Evolutionary conservation across 2,329 filamentous ascomycete species (phyloP).

Genomic region (Aspergillus sp.): DNA sequence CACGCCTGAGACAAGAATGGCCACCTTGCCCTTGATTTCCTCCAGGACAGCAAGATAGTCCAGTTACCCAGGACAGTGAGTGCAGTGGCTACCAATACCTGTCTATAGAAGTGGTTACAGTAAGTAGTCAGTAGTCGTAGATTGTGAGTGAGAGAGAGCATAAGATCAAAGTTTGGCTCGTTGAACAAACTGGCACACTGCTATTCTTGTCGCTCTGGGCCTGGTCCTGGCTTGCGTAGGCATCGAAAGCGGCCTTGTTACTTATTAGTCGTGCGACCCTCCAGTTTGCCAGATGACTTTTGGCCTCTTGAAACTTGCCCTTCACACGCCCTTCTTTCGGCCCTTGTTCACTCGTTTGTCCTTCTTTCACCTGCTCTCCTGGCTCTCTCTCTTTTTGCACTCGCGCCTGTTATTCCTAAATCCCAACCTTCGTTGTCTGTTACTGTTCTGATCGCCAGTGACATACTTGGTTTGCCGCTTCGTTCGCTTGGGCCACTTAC

Average conservation of each 20-base stretch:
- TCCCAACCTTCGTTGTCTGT: neutral
- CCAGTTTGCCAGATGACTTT: neutral
- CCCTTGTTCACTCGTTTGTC: slow-evolving; percentile 3
- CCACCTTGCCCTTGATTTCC: neutral
- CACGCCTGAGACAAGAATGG: slow-evolving; percentile 2
- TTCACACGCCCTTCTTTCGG: neutral
- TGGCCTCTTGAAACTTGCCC: neutral
- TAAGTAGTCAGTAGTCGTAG: neutral
- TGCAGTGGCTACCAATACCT: neutral
- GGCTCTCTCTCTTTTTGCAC: neutral
- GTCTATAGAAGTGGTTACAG: neutral
- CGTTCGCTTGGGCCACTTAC: slow-evolving; percentile 20
- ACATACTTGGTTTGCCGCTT: slow-evolving; percentile 7
- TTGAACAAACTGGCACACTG: neutral
- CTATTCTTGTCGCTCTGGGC: slow-evolving; percentile 1
- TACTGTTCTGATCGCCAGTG: neutral
- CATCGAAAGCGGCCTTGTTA: slow-evolving; percentile 2
- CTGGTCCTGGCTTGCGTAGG: slow-evolving; percentile 1
- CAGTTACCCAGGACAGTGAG: no score
- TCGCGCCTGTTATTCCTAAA: neutral
- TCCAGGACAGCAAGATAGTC: neutral
- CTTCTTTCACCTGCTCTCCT: neutral
- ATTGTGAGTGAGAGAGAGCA: neutral
- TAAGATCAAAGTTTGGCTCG: neutral
- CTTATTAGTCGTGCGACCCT: slow-evolving; percentile 11